A percentile compares a stretch with the other conserved stretches of the same genome.
Conservation (phyloP, 352 stramenopile species). For the Elongisporangium prolatum region DNA sequence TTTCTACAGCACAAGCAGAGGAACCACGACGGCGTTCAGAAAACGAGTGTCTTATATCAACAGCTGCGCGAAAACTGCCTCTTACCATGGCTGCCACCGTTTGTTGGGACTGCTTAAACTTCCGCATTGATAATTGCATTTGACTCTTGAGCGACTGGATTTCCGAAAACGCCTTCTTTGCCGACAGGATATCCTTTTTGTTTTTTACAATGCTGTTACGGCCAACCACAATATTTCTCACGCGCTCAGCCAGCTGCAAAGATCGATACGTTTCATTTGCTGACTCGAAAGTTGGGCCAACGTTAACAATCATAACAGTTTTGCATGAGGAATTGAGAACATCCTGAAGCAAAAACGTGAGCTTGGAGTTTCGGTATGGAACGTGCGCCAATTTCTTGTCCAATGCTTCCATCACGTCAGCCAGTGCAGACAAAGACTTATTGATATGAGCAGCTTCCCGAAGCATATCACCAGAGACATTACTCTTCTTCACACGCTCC, state of each 20-base stretch:
- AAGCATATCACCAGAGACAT: conserved; percentile 81
- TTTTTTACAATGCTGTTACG: conserved; percentile 81
- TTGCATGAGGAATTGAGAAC: conserved; percentile 88
- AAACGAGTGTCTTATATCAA: conserved; percentile 7
- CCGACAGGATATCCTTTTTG: conserved; percentile 83
- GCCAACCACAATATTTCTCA: conserved; percentile 75
- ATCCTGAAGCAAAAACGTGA: conserved; percentile 97
- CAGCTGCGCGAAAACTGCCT: conserved; percentile 20
- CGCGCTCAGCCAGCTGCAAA: conserved; percentile 83
- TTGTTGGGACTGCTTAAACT: conserved; percentile 87
- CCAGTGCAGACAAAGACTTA: conserved; percentile 89
- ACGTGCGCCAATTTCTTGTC: conserved; percentile 91
- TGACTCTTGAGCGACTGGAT: conserved; percentile 93
- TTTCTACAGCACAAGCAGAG: conserved; percentile 63
- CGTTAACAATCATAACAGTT: conserved; percentile 93
- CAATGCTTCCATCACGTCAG: conserved; percentile 91
- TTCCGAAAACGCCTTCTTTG: conserved; percentile 92
- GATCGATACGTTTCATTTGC: conserved; percentile 85
- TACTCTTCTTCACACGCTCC: conserved; percentile 90
- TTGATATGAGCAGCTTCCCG: conserved; percentile 83
- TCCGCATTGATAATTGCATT: conserved; percentile 81
- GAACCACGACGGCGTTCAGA: conserved; percentile 16
- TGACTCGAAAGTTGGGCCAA: conserved; percentile 79
- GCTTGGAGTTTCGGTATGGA: conserved; percentile 97
- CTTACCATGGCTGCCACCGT: conserved; percentile 88